phyloP scores from a whole-genome alignment of 83 land plant genomes.

The Larix sibirica region DNA sequence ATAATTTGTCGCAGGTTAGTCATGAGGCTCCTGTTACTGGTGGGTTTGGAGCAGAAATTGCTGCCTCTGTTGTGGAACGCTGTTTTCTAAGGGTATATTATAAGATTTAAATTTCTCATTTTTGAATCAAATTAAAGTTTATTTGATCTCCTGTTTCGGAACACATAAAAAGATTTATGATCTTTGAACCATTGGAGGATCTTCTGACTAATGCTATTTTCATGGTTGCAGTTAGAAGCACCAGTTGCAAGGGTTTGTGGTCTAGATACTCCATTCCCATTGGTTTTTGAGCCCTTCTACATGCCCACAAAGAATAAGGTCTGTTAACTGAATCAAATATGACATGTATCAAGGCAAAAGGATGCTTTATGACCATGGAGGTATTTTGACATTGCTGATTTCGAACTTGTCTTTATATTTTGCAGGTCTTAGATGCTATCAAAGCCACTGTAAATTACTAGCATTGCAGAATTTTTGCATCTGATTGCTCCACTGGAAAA shows the following conservation, averaged over 20 bases:
- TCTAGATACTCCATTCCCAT: constrained; percentile 94
- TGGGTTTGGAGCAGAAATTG: constrained; percentile 98
- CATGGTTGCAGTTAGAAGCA: constrained; percentile 83
- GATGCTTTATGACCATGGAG: background rate
- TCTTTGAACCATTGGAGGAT: background rate
- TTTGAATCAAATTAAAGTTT: background rate
- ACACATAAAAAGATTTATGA: background rate
- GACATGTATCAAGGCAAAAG: background rate
- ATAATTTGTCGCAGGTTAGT: constrained; percentile 62
- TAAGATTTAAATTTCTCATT: background rate
- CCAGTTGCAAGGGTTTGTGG: constrained; percentile 96
- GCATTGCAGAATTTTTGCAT: background rate
- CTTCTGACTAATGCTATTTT: background rate
- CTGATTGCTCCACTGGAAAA: too few relatives aligned
- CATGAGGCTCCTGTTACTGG: constrained; percentile 99
- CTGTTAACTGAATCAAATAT: background rate
- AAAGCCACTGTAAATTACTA: constrained; percentile 75
- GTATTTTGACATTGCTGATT: constrained; percentile 4
- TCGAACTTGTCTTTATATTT: background rate
- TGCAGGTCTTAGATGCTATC: constrained; percentile 88
- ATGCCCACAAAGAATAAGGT: constrained; percentile 99
- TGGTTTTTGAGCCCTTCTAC: constrained; percentile 94
- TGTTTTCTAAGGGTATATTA: constrained; percentile 83
- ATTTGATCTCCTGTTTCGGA: background rate
- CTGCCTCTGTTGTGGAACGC: constrained; percentile 89